Evolutionary conservation across 1,139 yeast genomes (phyloP).

Genomic region (Wickerhamomyces sp.): DNA sequence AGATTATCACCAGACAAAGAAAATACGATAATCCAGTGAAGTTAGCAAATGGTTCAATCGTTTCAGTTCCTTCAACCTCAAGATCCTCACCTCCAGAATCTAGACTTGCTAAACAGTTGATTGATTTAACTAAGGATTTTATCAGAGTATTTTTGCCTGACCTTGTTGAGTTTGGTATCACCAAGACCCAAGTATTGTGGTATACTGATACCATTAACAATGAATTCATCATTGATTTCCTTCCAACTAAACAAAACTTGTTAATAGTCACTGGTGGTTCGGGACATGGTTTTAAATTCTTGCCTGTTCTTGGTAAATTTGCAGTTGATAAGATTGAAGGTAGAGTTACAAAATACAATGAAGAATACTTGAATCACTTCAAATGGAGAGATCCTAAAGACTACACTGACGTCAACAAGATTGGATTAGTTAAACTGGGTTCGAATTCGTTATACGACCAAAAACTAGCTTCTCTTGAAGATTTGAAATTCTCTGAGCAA

Average conservation of each 20-base stretch:
- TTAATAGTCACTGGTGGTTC: constrained; percentile 42
- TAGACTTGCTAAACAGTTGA: constrained; percentile 15
- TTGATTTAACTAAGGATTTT: constrained; percentile 24
- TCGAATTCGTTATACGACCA: constrained; percentile 13
- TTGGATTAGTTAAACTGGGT: constrained; percentile 10
- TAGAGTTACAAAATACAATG: constrained; percentile 10
- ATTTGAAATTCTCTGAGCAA: constrained; percentile 6
- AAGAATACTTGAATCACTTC: constrained; percentile 27
- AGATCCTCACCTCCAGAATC: constrained; percentile 22
- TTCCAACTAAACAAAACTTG: constrained; percentile 30
- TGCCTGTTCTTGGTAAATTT: constrained; percentile 36
- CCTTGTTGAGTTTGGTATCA: constrained; percentile 21
- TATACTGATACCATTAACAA: constrained; percentile 41
- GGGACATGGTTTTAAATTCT: constrained; percentile 39
- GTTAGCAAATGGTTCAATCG: constrained; percentile 8
- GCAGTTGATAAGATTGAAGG: constrained; percentile 30
- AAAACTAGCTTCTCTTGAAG: constrained; percentile 10
- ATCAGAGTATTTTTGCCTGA: constrained; percentile 27
- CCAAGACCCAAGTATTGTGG: constrained; percentile 35
- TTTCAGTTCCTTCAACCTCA: constrained; percentile 27
- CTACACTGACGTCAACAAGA: constrained; percentile 16
- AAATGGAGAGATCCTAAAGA: constrained; percentile 32
- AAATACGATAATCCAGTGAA: constrained; percentile 28
- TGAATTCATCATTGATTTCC: constrained; percentile 38
- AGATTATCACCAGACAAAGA: constrained; percentile 20